phyloP scores from a whole-genome alignment of 352 stramenopile genomes.

The Phytophthora sojae region DNA sequence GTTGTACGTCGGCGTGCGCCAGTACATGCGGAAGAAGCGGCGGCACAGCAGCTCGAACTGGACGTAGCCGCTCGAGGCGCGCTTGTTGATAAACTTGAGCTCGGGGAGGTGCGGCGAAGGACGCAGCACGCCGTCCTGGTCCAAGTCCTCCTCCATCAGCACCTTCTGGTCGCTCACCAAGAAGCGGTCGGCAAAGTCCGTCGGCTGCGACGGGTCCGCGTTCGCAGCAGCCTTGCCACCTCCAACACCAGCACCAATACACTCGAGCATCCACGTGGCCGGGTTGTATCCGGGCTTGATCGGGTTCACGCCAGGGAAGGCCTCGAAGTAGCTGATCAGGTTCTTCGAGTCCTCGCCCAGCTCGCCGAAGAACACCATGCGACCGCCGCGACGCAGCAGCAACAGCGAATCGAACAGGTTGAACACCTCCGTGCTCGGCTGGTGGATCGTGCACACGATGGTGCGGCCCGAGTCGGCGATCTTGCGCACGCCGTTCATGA shows the following conservation, averaged over 20 bases:
- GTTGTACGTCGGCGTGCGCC: conserved; percentile 73
- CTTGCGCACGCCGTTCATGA: conserved; percentile 84
- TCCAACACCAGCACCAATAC: too few relatives aligned
- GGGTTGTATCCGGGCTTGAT: conserved; percentile 57
- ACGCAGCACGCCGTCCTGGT: too few relatives aligned
- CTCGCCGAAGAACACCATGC: conserved; percentile 40
- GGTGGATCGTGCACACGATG: conserved; percentile 6
- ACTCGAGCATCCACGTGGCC: too few relatives aligned
- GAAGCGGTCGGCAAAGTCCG: too few relatives aligned
- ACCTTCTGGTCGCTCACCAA: too few relatives aligned
- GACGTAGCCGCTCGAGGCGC: too few relatives aligned
- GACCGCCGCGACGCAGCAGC: conserved; percentile 35
- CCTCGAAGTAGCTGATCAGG: conserved; percentile 70
- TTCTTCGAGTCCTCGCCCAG: conserved; percentile 59
- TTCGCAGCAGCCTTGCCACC: too few relatives aligned
- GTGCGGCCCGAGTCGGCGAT: conserved; percentile 66
- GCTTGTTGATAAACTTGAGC: too few relatives aligned
- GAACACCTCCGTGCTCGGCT: conserved; percentile 32
- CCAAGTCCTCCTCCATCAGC: too few relatives aligned
- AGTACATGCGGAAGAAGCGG: conserved; percentile 34
- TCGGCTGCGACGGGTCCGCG: too few relatives aligned
- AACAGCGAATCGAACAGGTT: conserved; percentile 39
- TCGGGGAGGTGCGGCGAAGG: too few relatives aligned
- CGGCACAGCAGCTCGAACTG: conserved; percentile 48
- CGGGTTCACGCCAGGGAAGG: conserved; percentile 52